phyloP scores from a whole-genome alignment of 352 stramenopile species.

The Elongisporangium anandrum region DNA sequence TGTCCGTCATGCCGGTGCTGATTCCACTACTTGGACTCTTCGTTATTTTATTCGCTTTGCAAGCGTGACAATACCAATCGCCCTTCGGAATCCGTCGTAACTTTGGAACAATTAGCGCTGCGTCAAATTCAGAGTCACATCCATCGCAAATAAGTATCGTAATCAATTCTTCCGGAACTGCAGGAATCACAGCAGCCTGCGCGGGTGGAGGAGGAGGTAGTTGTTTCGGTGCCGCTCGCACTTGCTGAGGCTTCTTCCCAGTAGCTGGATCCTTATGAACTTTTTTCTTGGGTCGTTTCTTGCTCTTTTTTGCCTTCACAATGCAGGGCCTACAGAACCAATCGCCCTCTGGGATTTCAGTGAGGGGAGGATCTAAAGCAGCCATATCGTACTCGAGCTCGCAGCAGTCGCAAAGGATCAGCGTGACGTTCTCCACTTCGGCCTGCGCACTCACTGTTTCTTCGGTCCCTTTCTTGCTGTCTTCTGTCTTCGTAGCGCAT shows the following conservation, averaged over 20 bases:
- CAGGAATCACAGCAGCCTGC: background rate
- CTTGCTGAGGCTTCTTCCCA: background rate
- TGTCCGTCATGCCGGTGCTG: too few relatives aligned
- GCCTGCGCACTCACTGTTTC: slow-evolving; percentile 4
- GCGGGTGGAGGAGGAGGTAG: background rate
- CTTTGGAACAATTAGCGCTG: slow-evolving; percentile 16
- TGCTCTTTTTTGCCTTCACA: background rate
- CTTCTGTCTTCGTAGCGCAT: slow-evolving; percentile 6
- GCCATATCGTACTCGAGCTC: slow-evolving; percentile 55
- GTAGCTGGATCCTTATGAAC: background rate
- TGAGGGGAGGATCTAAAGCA: slow-evolving; percentile 32
- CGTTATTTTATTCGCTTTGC: background rate
- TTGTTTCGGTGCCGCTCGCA: background rate
- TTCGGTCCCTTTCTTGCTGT: slow-evolving; percentile 1
- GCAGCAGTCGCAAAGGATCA: slow-evolving; percentile 72
- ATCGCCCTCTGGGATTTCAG: slow-evolving; percentile 34
- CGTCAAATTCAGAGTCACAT: slow-evolving; percentile 26
- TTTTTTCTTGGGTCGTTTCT: background rate
- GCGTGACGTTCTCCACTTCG: slow-evolving; percentile 16
- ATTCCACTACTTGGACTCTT: background rate
- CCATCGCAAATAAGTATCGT: slow-evolving; percentile 34
- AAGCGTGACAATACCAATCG: slow-evolving; percentile 36
- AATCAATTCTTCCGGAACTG: slow-evolving; percentile 1
- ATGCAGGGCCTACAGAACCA: slow-evolving; percentile 15
- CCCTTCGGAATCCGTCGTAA: slow-evolving; percentile 18